Evolutionary conservation across 2,329 filamentous ascomycete genomes (phyloP), one percentile per base, ranked within the genome.

Genomic region (Coniochaeta sp.): DNA sequence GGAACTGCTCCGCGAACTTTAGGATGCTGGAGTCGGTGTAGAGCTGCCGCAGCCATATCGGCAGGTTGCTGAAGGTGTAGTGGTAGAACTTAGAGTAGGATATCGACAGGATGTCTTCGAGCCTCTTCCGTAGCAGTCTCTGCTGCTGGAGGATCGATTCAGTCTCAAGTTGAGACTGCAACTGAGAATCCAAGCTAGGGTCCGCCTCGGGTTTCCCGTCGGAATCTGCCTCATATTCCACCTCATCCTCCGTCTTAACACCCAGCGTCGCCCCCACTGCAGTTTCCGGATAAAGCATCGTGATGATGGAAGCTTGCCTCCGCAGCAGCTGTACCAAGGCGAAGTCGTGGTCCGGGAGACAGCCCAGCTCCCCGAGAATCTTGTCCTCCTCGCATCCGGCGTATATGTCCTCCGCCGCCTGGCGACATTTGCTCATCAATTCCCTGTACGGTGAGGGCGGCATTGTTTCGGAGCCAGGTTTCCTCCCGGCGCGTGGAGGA

Each of bases 11-110:
- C 50, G 73, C 70, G 20, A 83, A 85, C 57, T 79, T 79, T 61
- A 87, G 73, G 10, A 92, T 75, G 51, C 81, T 79, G 1, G 85
- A 81, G 51, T 91, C 86, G 1, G 85, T 84, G 62, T 88, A 91
- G 5, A 91, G 67, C 56, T 82, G 74, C 22, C 84, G 73, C 89
- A 88, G 94, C 60, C 78, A 81, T 8, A 66, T 62, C 0, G 85
- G 86, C 6, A 92, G 78, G 28, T 83, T 74, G 55, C 78, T 79
- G 63, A 82, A 91, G 1, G 82, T 77, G 55, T 81, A 89, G 4
- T 84, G 77, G 59, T 91, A 86, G 55, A 92, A 80, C 57, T 83
- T 86, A 35, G 79, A 71, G 51, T 83, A 82, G 0, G 85, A 80
- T 13, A 87, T 67, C 7, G 73, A 71, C 5, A 82, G 67, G 14